A percentile compares a stretch with the other conserved stretches of the same genome.
phyloP scores from a whole-genome alignment of 169 alveolate species.

The Toxoplasma gondii region DNA sequence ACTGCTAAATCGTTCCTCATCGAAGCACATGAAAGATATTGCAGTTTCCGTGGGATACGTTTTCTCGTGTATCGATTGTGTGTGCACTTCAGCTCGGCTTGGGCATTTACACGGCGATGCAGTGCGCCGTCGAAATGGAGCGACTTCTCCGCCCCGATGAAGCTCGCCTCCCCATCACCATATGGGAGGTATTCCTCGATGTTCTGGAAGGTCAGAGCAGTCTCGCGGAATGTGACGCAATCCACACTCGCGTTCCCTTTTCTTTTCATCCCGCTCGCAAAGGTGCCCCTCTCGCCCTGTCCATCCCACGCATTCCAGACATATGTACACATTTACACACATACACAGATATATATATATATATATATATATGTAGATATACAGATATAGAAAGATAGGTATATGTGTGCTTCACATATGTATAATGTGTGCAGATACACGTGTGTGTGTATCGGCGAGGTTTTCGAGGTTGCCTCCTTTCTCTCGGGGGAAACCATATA shows the following conservation, averaged over 20 bases:
- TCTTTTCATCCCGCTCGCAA: no score
- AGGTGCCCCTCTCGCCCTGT: no score
- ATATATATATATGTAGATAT: not conserved
- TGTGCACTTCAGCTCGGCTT: conserved; percentile 35
- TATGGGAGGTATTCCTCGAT: not conserved
- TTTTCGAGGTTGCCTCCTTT: no score
- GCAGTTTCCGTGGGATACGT: no score
- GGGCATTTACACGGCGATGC: conserved; percentile 57
- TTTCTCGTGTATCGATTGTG: not conserved
- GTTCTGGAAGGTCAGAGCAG: not conserved
- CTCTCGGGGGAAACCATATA: not conserved
- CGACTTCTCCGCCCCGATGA: conserved; percentile 4
- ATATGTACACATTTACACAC: no score
- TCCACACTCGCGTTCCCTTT: no score
- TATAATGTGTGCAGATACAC: not conserved
- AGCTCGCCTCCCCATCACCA: conserved; percentile 2
- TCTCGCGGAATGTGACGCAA: not conserved
- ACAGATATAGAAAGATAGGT: not conserved
- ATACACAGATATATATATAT: not conserved
- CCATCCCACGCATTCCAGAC: no score
- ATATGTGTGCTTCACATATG: not conserved
- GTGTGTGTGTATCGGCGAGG: not conserved
- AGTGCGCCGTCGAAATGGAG: conserved; percentile 47
- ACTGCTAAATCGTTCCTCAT: no score
- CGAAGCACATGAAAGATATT: no score